These are phyloP conservation scores for Odonthalia washingtoniensis DNA, from an alignment of 31 red algal species.

Conservation along the genomic window DNA sequence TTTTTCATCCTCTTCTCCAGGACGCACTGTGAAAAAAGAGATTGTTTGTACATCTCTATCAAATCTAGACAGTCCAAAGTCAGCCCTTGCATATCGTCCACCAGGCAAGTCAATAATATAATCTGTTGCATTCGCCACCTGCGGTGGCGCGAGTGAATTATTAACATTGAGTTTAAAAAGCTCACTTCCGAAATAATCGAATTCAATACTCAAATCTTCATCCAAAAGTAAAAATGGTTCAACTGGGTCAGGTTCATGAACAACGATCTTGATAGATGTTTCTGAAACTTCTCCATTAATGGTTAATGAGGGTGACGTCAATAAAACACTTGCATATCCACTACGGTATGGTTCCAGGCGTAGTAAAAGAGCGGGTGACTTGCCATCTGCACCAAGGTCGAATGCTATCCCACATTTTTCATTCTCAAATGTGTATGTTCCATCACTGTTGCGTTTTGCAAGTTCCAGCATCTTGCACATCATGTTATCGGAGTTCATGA, in stretches of 20 bases:
- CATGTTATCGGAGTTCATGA: neutral
- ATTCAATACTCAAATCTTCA: neutral
- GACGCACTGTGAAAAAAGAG: conserved; percentile 10
- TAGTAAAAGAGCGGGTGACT: too few relatives aligned
- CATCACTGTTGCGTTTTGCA: neutral
- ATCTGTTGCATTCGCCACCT: conserved; percentile 32
- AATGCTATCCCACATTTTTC: neutral
- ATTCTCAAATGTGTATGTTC: neutral
- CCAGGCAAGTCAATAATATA: conserved; percentile 37
- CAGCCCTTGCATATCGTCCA: conserved; percentile 18
- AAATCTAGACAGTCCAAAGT: conserved; percentile 16
- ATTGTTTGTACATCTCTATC: conserved; percentile 20
- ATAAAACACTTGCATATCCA: neutral
- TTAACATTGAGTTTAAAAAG: conserved; percentile 30
- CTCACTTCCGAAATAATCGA: conserved; percentile 44
- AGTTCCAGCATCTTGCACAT: neutral
- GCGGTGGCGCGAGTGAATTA: conserved; percentile 30
- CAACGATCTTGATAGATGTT: conserved; percentile 22
- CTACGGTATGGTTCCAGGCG: conserved; percentile 14
- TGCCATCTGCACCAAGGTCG: neutral
- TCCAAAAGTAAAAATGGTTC: conserved; percentile 12
- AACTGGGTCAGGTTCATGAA: neutral
- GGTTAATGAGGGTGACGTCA: neutral
- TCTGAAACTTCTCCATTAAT: conserved; percentile 34
- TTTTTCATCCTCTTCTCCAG: conserved; percentile 16